phyloP scores from a whole-genome alignment of 176 grass and related monocot genomes.

The Triticum urartu region DNA sequence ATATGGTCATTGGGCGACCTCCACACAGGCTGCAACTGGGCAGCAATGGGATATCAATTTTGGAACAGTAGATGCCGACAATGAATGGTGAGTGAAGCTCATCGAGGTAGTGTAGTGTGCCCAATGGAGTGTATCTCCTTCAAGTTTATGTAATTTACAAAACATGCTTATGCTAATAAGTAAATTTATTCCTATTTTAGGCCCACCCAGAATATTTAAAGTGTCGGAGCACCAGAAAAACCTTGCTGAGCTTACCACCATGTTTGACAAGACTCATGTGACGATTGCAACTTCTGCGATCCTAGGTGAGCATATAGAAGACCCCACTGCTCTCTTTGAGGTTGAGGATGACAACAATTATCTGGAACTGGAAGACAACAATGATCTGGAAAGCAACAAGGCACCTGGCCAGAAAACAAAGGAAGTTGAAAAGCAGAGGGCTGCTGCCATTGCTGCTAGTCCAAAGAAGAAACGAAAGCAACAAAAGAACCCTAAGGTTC shows the following conservation, averaged over 20 bases:
- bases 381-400: background rate
- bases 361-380: background rate
- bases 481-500: background rate
- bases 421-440: background rate
- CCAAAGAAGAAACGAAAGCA: conserved; percentile 1
- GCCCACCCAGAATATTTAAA: conserved; percentile 1
- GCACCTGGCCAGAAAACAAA: background rate
- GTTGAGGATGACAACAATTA: background rate
- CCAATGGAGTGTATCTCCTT: background rate
- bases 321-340: background rate
- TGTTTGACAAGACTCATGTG: background rate
- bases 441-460: background rate
- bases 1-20: background rate
- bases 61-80: background rate
- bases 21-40: background rate
- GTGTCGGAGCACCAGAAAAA: background rate
- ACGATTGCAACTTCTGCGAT: background rate
- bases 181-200: background rate
- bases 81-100: conserved; percentile 5
- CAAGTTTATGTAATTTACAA: background rate
- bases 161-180: background rate
- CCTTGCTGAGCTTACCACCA: background rate
- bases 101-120: background rate
- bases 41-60: background rate
- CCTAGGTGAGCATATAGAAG: conserved; percentile 3